These are phyloP conservation scores for Coemansia sp. DNA, from an alignment of 192 early-diverging fungal species.

Conservation along the genomic window DNA sequence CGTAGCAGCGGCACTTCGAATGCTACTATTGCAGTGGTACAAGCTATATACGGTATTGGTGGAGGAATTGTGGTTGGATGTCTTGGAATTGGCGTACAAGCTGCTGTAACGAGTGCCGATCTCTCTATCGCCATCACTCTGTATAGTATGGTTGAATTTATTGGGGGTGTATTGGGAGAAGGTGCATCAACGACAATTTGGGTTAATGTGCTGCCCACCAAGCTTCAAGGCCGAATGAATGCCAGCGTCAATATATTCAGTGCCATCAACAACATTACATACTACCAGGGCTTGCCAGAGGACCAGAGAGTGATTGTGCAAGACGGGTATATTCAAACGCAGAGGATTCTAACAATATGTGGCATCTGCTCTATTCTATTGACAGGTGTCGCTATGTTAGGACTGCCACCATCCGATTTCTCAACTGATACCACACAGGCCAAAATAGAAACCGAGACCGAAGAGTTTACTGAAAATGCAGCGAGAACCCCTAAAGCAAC, in stretches of 20 bases:
- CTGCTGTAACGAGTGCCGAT: conserved; percentile 27
- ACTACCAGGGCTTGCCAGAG: conserved; percentile 41
- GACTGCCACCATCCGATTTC: conserved; percentile 36
- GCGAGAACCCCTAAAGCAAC: no score
- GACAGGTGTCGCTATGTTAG: conserved; percentile 42
- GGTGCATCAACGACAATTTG: conserved; percentile 49
- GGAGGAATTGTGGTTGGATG: conserved; percentile 44
- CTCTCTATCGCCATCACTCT: conserved; percentile 48
- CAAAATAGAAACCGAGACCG: no score
- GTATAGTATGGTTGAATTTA: conserved; percentile 46
- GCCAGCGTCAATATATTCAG: conserved; percentile 22
- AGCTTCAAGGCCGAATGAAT: conserved; percentile 23
- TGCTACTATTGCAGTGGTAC: conserved; percentile 43
- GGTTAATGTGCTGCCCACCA: conserved; percentile 43
- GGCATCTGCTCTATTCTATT: conserved; percentile 44
- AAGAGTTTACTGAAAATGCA: no score
- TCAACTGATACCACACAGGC: background rate
- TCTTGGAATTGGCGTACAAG: conserved; percentile 47
- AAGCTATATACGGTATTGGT: conserved; percentile 36
- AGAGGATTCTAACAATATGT: conserved; percentile 43
- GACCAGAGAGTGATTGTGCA: conserved; percentile 48
- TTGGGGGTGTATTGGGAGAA: conserved; percentile 48
- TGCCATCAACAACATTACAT: conserved; percentile 50
- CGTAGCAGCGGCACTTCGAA: conserved; percentile 26
- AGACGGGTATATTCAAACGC: conserved; percentile 39